Base-by-base conservation (phyloP, 805 yeast genomes). In the Ogataea thermomethanolica region DNA sequence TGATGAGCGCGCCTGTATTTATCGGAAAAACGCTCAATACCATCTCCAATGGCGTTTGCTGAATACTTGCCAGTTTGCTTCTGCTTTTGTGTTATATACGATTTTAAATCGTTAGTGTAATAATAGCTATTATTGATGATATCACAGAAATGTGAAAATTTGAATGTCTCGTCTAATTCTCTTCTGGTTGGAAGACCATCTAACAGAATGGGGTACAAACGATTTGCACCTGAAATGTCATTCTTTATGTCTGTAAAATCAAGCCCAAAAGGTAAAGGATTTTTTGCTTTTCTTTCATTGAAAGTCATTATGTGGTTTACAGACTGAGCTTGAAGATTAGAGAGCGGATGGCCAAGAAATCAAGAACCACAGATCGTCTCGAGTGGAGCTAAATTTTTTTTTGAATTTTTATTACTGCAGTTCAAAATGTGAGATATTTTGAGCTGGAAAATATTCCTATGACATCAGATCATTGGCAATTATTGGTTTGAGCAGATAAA, bases 21-120 rank as follows among this genome's bases (percentile, higher is more conserved):
- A 61, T 90, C 97, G 2, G 95, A 79, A 57, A 87, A 87, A 53
- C 97, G 72, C 56, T 81, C 77, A 30, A 90, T 74, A 2, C 91
- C 89, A 57, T 86, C 95, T 39, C 70, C 69, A 2, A 69, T 59
- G 15, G 17, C 12, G 8, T 12, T 38, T 8, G 12, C n/a, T 7
- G 25, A 13, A 7, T 21, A 22, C 14, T 28, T 8, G 12, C 23
- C 14, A 8, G 7, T 9, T 22, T 22, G 10, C 13, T 22, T 11
- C 14, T 5, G 27, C 12, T 33, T 23, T n/a, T n/a, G 30, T 65
- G 70, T 13, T 71, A 72, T 40, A 69, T 72, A 25, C 66, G 59
- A 26, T 62, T 53, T 22, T 57, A 52, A n/a, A 45, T 39, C 29
- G 57, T 57, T 25, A 21, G 88, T 74, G 52, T 67, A 80, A 44